Conservation (phyloP, 148 eudicot genomes). For the Beta vulgaris region DNA sequence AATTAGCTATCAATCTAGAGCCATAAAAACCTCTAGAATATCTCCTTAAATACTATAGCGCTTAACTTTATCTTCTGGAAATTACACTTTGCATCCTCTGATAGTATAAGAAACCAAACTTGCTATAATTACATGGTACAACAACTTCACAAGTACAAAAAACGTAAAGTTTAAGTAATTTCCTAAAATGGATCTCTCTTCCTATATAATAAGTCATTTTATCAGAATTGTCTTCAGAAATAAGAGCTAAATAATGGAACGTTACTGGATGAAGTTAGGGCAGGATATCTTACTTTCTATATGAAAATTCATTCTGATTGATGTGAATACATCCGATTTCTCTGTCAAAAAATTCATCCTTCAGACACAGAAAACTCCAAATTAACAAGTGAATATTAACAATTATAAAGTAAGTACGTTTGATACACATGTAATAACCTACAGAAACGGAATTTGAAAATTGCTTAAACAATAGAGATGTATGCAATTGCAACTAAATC, state of each 20-base stretch:
- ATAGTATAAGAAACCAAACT: background rate
- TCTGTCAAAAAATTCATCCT: conserved; percentile 29
- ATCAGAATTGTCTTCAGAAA: background rate
- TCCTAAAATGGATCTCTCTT: background rate
- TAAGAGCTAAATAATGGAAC: background rate
- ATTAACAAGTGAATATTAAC: background rate
- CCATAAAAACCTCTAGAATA: no score
- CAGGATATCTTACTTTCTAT: conserved; percentile 35
- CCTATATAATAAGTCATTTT: background rate
- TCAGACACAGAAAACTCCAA: conserved; percentile 9
- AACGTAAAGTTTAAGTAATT: no score
- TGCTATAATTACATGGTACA: background rate
- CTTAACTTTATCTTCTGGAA: background rate
- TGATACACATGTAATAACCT: background rate
- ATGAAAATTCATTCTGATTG: conserved; percentile 37
- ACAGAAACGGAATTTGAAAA: background rate
- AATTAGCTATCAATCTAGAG: no score
- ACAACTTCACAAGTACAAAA: background rate
- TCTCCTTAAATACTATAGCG: no score
- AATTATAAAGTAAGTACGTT: background rate
- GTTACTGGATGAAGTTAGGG: background rate
- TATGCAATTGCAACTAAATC: background rate
- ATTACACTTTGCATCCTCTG: background rate
- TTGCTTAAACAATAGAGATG: background rate
- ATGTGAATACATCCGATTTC: conserved; percentile 31